Percentiles rank a stretch among this genome's conserved stretches.
Conservation (phyloP, 2,329 filamentous ascomycete genomes). For the Neopestalotiopsis rosae region DNA sequence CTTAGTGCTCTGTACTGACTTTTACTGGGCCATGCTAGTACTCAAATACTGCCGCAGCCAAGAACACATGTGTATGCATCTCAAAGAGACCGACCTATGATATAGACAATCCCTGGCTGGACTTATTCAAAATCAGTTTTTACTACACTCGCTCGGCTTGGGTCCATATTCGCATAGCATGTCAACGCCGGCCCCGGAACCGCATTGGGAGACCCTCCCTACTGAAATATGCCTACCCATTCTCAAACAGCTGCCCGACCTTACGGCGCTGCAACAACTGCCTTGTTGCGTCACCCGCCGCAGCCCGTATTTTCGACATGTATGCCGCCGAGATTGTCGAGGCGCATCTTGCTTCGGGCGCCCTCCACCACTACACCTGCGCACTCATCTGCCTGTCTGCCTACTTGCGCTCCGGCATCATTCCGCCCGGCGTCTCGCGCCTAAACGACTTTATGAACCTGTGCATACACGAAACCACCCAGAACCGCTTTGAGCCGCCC, state of each 20-base stretch:
- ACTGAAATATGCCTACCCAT: not conserved
- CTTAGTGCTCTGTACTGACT: too few species aligned
- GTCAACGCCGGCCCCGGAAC: too few species aligned
- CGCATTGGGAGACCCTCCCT: not conserved
- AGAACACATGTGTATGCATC: too few species aligned
- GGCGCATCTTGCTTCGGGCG: not conserved
- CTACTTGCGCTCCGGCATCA: not conserved
- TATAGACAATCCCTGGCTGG: too few species aligned
- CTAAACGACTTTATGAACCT: not conserved
- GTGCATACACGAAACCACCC: not conserved
- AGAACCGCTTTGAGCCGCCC: not conserved
- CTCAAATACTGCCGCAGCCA: too few species aligned
- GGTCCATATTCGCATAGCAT: too few species aligned
- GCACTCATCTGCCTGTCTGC: not conserved
- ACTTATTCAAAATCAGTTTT: too few species aligned
- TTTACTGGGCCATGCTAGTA: too few species aligned
- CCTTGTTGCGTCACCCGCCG: not conserved
- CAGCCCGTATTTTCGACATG: not conserved
- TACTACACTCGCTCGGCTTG: too few species aligned
- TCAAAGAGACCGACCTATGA: too few species aligned
- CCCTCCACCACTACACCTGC: not conserved
- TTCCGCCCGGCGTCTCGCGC: not conserved
- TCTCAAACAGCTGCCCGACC: not conserved
- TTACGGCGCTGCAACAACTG: not conserved
- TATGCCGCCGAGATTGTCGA: constrained; percentile 1